Conservation (phyloP, 176 grass and related monocot species). For the Paspalum notatum region DNA sequence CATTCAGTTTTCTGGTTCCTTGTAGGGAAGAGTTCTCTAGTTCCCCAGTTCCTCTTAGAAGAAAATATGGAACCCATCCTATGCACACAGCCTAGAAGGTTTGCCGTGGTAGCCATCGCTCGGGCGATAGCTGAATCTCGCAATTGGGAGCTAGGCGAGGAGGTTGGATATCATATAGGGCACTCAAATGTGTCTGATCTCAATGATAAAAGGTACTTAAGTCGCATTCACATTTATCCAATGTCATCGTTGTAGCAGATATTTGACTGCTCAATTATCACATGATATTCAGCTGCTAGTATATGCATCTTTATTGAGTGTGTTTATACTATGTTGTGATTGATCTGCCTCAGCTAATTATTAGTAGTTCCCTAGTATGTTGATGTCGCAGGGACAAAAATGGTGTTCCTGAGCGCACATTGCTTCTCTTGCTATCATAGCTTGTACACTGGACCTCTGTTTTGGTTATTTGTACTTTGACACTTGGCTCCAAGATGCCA, state of each 20-base stretch:
- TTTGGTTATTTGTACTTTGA: too few relatives aligned
- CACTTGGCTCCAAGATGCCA: too few relatives aligned
- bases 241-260: not conserved
- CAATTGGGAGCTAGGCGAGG: constrained; percentile 72
- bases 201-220: constrained; percentile 62
- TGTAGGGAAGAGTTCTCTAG: constrained; percentile 85
- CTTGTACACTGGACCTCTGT: too few relatives aligned
- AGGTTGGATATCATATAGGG: constrained; percentile 93
- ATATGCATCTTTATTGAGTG: not conserved
- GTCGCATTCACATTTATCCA: not conserved
- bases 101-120: constrained; percentile 89
- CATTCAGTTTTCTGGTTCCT: constrained; percentile 1
- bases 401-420: not conserved
- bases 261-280: constrained; percentile 10
- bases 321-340: not conserved
- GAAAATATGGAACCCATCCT: constrained; percentile 83
- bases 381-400: not conserved
- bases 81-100: constrained; percentile 95
- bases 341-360: not conserved
- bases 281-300: not conserved
- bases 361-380: not conserved
- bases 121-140: constrained; percentile 73
- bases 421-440: not conserved
- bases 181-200: constrained; percentile 83
- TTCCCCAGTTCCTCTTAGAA: constrained; percentile 83